Evolutionary conservation across 306 rosid genomes (phyloP).

Genomic region (Quillaja saponaria): DNA sequence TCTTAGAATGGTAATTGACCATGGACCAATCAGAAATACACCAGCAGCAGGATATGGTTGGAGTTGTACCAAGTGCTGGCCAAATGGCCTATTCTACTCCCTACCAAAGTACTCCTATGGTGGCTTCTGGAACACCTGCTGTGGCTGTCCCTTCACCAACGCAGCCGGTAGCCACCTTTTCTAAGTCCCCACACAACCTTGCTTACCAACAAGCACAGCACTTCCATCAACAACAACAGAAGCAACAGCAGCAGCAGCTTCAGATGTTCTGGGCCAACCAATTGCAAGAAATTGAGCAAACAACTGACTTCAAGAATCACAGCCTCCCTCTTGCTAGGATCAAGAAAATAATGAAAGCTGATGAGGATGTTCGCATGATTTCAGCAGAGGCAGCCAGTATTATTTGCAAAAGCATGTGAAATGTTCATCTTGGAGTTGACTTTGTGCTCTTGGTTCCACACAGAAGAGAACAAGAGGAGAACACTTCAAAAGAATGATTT

Average conservation of each 20-base stretch:
- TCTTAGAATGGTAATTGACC: constrained; percentile 21
- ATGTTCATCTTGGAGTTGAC: constrained; percentile 80
- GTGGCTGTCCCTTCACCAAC: constrained; percentile 51
- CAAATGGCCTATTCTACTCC: constrained; percentile 64
- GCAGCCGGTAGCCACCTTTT: constrained; percentile 56
- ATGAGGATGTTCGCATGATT: constrained; percentile 84
- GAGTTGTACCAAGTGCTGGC: constrained; percentile 46
- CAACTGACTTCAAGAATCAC: constrained; percentile 66
- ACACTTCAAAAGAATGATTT: constrained; percentile 80
- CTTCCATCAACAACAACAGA: constrained; percentile 74
- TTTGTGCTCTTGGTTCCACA: constrained; percentile 80
- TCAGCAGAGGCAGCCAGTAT: constrained; percentile 79
- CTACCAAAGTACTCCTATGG: constrained; percentile 62
- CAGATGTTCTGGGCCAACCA: constrained; percentile 78
- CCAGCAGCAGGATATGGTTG: constrained; percentile 49
- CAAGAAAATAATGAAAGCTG: constrained; percentile 85
- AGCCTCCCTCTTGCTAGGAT: constrained; percentile 72
- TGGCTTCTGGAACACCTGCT: constrained; percentile 61
- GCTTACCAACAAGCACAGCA: constrained; percentile 75
- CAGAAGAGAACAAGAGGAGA: constrained; percentile 80
- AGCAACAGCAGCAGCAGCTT: constrained; percentile 72
- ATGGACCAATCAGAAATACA: constrained; percentile 75
- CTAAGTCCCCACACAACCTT: constrained; percentile 60
- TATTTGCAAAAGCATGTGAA: constrained; percentile 84
- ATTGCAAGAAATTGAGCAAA: constrained; percentile 73